phyloP scores from a whole-genome alignment of 2,329 filamentous ascomycete species.

The Colletotrichum cuscutae region DNA sequence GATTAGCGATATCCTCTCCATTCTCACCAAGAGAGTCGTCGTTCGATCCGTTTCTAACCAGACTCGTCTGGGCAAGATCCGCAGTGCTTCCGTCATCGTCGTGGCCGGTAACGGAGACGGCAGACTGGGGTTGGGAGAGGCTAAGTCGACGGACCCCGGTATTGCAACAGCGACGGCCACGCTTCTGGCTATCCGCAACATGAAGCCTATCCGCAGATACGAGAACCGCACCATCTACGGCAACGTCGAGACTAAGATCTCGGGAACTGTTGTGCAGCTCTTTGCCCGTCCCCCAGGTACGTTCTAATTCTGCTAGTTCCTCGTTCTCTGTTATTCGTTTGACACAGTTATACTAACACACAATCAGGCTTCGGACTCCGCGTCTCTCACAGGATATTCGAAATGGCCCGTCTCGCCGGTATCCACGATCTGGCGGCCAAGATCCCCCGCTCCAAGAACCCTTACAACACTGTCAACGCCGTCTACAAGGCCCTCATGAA shows the following conservation, averaged over 20 bases:
- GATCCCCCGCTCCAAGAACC: conserved; percentile 88
- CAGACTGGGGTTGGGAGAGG: conserved; percentile 87
- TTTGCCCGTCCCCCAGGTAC: conserved; percentile 88
- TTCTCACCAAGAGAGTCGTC: conserved; percentile 80
- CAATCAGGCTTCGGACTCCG: conserved; percentile 88
- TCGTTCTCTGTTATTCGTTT: conserved; percentile 1
- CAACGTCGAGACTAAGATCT: conserved; percentile 83
- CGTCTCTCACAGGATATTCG: conserved; percentile 90
- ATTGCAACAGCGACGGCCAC: conserved; percentile 78
- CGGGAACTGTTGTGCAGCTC: conserved; percentile 86
- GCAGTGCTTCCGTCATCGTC: conserved; percentile 77
- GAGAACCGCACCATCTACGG: conserved; percentile 94
- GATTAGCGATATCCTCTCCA: conserved; percentile 59
- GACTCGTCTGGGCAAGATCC: conserved; percentile 94
- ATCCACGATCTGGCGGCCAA: conserved; percentile 87
- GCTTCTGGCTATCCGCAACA: conserved; percentile 87
- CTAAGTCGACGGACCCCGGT: conserved; percentile 80
- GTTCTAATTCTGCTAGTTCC: conserved; percentile 40
- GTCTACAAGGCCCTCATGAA: conserved; percentile 82
- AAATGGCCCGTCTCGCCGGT: conserved; percentile 89
- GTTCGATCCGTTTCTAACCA: conserved; percentile 84
- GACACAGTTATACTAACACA: not conserved
- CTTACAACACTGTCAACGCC: conserved; percentile 98
- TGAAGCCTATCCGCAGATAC: conserved; percentile 91
- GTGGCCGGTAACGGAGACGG: conserved; percentile 91